Conservation (phyloP, 768 basidiomycete species). For the Paxillus rubicundulus region DNA sequence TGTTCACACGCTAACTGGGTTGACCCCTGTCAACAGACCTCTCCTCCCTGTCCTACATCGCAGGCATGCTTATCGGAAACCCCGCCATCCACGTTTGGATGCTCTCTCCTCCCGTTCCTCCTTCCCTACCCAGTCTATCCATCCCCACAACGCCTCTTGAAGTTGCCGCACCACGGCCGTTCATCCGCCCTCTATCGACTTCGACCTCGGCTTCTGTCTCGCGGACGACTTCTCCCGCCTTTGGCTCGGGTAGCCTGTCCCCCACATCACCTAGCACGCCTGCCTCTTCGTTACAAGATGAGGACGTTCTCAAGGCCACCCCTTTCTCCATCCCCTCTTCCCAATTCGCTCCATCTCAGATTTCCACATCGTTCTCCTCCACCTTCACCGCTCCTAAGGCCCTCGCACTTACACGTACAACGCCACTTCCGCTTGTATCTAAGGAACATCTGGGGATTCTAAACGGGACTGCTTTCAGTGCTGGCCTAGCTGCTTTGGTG, state of each 20-base stretch:
- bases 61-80: slow-evolving; percentile 76
- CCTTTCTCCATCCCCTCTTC: neutral
- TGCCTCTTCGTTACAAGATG: slow-evolving; percentile 25
- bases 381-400: slow-evolving; percentile 42
- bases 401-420: slow-evolving; percentile 55
- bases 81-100: slow-evolving; percentile 72
- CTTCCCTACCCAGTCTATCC: slow-evolving; percentile 1
- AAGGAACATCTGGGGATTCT: slow-evolving; percentile 81
- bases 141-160: slow-evolving; percentile 31
- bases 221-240: slow-evolving; percentile 16
- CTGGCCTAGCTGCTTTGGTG: slow-evolving; percentile 73
- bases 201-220: slow-evolving; percentile 11
- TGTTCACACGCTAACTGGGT: neutral
- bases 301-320: slow-evolving; percentile 15
- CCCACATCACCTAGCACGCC: slow-evolving; percentile 44
- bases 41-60: slow-evolving; percentile 80
- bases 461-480: slow-evolving; percentile 85
- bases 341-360: slow-evolving; percentile 31
- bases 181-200: neutral
- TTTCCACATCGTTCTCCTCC: neutral
- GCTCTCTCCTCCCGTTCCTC: slow-evolving; percentile 30
- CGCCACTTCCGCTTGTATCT: slow-evolving; percentile 63
- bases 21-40: slow-evolving; percentile 48
- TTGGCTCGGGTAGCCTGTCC: slow-evolving; percentile 38
- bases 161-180: slow-evolving; percentile 12